Evolutionary conservation across 306 rosid genomes (phyloP).

Genomic region (Styphnolobium japonicum): DNA sequence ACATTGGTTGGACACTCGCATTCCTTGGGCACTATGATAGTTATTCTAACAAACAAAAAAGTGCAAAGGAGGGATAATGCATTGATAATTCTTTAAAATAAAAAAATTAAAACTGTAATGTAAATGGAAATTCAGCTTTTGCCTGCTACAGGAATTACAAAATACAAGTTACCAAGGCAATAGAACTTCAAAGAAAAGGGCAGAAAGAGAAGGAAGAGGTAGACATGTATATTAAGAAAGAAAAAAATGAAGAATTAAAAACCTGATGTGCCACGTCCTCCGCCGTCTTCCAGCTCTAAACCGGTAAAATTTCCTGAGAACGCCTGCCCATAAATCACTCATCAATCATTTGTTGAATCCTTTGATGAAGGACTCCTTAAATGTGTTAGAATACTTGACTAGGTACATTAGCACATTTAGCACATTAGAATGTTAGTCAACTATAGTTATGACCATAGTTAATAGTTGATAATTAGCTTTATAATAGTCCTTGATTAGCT

Average conservation of each 20-base stretch:
- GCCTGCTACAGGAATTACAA: neutral
- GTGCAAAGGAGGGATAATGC: neutral
- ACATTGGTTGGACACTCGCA: neutral
- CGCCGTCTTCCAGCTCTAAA: slow-evolving; percentile 98
- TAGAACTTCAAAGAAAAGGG: neutral
- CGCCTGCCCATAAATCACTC: slow-evolving; percentile 55
- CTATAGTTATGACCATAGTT: no score
- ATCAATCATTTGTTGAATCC: slow-evolving; percentile 19
- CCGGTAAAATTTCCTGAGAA: slow-evolving; percentile 89
- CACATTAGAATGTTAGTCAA: no score
- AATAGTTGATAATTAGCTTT: no score
- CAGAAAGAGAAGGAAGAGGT: neutral
- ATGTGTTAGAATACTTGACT: no score
- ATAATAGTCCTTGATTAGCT: no score
- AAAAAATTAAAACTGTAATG: neutral
- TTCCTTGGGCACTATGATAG: neutral
- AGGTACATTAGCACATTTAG: no score
- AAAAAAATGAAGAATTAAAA: neutral
- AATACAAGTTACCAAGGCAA: neutral
- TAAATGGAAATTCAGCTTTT: slow-evolving; percentile 1
- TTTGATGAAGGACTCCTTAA: neutral
- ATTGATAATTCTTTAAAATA: neutral
- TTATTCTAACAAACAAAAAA: neutral
- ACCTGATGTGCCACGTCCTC: slow-evolving; percentile 99
- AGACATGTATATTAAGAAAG: neutral